Percentiles rank a stretch among this genome's conserved stretches.
These are phyloP conservation scores for Cladosporium colombiae DNA, from an alignment of 2,329 filamentous ascomycete genomes.

Conservation along the genomic window DNA sequence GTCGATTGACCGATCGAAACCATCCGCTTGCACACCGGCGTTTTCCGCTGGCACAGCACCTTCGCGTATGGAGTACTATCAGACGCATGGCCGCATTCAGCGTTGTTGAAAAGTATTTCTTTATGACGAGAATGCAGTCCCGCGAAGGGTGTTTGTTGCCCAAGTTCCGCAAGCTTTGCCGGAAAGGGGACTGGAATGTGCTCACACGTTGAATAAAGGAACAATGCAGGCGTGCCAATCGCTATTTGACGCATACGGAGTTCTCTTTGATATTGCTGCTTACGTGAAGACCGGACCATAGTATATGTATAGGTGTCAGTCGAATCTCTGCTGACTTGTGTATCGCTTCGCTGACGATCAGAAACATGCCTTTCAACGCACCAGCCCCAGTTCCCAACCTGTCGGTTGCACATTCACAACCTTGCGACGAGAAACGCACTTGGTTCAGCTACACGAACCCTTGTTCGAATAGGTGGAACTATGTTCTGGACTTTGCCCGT, in stretches of 20 bases:
- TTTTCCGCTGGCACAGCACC: not conserved
- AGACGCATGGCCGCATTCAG: not conserved
- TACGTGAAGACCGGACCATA: not conserved
- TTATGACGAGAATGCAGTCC: not conserved
- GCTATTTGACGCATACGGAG: not conserved
- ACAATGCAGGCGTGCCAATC: not conserved
- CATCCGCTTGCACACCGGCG: not conserved
- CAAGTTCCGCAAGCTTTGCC: not conserved
- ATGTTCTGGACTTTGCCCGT: no score
- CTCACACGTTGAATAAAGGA: not conserved
- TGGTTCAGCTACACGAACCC: not conserved
- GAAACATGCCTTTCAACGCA: not conserved
- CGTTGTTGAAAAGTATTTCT: not conserved
- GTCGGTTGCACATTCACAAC: no score
- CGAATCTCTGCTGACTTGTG: not conserved
- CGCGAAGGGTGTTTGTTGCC: not conserved
- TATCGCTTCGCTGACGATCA: not conserved
- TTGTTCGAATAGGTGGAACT: not conserved
- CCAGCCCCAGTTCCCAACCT: no score
- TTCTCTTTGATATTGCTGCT: not conserved
- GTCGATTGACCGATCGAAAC: not conserved
- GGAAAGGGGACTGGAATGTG: not conserved
- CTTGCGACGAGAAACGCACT: not conserved
- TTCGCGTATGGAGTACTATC: not conserved
- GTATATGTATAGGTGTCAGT: not conserved